These are phyloP conservation scores for Nannochloropsis salina DNA, from an alignment of 108 stramenopile genomes.

Conservation along the genomic window DNA sequence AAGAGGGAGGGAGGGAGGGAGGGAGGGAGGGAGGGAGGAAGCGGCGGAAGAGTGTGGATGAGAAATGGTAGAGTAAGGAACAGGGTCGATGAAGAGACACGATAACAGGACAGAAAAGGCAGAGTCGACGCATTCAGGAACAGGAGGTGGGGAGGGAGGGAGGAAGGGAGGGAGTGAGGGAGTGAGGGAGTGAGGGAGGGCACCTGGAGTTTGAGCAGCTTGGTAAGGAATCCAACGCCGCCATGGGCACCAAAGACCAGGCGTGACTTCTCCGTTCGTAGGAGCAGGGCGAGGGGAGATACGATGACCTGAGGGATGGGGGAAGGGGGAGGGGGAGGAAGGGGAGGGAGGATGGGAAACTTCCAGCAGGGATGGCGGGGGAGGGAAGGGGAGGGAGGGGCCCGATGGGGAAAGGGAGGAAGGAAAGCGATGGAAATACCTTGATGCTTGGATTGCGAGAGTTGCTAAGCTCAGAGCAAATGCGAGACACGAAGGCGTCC, in stretches of 20 bases:
- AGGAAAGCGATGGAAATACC: no score
- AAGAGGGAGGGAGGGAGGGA: neutral
- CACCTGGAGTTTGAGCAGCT: conserved; percentile 10
- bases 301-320: neutral
- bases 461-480: neutral
- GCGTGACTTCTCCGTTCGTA: neutral
- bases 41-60: neutral
- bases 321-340: neutral
- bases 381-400: neutral
- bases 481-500: neutral
- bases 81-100: no score
- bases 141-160: neutral
- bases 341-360: neutral
- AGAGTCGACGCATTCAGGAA: neutral
- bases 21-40: neutral
- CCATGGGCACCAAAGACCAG: neutral
- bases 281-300: neutral
- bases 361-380: neutral
- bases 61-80: no score
- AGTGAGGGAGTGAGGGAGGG: neutral
- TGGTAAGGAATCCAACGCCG: neutral
- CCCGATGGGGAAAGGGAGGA: no score
- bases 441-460: neutral
- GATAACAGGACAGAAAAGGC: neutral
- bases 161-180: neutral